These are phyloP conservation scores for Aureobasidium sp. DNA, from an alignment of 2,329 filamentous ascomycete genomes.

Conservation along the genomic window DNA sequence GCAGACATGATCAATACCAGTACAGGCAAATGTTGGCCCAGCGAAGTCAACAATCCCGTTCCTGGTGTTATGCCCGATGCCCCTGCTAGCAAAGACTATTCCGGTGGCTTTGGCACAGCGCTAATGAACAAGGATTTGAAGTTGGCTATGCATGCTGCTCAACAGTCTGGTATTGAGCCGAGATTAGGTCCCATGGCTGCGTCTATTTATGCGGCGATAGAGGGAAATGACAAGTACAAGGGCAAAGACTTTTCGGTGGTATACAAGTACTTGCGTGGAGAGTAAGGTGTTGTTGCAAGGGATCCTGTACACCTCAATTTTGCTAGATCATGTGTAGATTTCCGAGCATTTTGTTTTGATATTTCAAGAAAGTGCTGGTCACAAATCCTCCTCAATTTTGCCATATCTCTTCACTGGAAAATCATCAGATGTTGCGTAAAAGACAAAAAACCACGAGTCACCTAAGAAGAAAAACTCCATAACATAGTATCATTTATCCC, in stretches of 20 bases:
- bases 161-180: constrained; percentile 36
- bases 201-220: constrained; percentile 39
- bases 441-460: no score
- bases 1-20: constrained; percentile 85
- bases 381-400: no score
- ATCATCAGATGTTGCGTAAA: no score
- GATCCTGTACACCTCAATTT: no score
- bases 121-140: constrained; percentile 44
- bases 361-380: no score
- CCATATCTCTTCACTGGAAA: no score
- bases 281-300: no score
- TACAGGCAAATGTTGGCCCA: constrained; percentile 93
- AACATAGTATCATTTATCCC: no score
- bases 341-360: no score
- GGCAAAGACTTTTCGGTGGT: constrained; percentile 45
- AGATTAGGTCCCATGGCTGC: constrained; percentile 38
- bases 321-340: no score
- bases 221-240: constrained; percentile 36
- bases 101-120: constrained; percentile 42
- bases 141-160: constrained; percentile 39
- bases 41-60: constrained; percentile 91
- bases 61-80: constrained; percentile 69
- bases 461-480: no score
- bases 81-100: constrained; percentile 65
- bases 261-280: constrained; percentile 41